Percentiles rank a stretch among this genome's conserved stretches.
Evolutionary conservation across 2,329 filamentous ascomycete genomes (phyloP).

Genomic region (Calonectria multiphialidica): DNA sequence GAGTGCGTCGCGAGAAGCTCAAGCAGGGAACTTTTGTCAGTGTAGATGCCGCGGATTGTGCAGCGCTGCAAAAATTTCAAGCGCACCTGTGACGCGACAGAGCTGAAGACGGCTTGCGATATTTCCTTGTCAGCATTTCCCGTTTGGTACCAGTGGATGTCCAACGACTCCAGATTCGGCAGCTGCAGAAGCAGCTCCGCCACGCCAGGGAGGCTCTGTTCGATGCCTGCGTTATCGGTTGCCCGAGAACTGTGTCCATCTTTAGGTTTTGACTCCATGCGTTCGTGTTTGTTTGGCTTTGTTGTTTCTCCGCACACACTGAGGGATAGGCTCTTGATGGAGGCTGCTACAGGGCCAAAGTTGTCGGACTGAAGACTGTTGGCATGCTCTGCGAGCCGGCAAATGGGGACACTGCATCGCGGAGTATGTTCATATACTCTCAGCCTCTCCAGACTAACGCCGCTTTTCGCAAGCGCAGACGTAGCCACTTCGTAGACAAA

Average conservation of each 20-base stretch:
- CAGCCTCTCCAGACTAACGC: neutral
- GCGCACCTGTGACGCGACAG: neutral
- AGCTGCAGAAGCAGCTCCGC: neutral
- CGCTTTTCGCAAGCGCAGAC: neutral
- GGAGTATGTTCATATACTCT: neutral
- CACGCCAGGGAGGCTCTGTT: neutral
- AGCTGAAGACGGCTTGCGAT: neutral
- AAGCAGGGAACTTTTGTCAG: neutral
- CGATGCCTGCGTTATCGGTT: neutral
- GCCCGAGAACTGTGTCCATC: neutral
- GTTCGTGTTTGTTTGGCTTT: neutral
- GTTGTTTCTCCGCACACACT: neutral
- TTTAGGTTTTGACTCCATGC: neutral
- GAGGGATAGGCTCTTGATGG: neutral
- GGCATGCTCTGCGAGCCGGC: neutral
- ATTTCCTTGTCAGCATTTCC: neutral
- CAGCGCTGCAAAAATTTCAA: neutral
- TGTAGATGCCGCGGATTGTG: neutral
- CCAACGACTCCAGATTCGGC: neutral
- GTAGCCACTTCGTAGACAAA: neutral
- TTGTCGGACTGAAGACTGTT: neutral
- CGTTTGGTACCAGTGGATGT: neutral
- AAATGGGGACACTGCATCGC: neutral
- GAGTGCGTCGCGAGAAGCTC: neutral
- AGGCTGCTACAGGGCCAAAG: neutral